These are phyloP conservation scores for Ceratocystis variospora DNA, from an alignment of 2,329 filamentous ascomycete species.

Conservation along the genomic window DNA sequence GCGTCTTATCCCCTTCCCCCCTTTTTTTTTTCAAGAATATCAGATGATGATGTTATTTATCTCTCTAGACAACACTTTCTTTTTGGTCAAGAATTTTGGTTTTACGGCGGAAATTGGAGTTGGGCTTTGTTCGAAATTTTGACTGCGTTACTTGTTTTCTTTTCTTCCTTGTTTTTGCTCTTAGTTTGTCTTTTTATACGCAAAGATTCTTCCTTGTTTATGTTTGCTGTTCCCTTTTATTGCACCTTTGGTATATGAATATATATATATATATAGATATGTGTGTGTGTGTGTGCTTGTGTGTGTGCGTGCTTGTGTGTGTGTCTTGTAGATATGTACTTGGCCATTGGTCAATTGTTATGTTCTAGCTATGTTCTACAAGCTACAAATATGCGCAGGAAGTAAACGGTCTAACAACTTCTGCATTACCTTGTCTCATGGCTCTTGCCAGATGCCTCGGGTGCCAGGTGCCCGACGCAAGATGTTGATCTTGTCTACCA, in stretches of 20 bases:
- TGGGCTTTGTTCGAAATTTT: background rate
- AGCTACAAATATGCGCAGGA: background rate
- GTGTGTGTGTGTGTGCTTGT: too few relatives aligned
- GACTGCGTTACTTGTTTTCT: background rate
- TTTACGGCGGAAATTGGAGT: constrained; percentile 3
- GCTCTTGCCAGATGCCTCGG: constrained; percentile 11
- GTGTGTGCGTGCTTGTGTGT: too few relatives aligned
- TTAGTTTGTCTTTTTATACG: background rate
- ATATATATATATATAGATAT: background rate
- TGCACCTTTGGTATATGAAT: background rate
- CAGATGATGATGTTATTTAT: background rate
- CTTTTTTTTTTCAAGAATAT: too few relatives aligned
- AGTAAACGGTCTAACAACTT: too few relatives aligned
- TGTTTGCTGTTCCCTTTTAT: background rate
- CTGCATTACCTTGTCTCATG: background rate
- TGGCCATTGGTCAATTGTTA: too few relatives aligned
- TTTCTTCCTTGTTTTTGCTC: background rate
- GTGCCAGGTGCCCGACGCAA: constrained; percentile 11
- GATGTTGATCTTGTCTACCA: constrained; percentile 37
- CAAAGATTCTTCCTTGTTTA: background rate
- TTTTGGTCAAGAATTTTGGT: background rate
- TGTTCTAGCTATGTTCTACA: background rate
- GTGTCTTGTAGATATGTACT: too few relatives aligned
- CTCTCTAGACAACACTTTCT: background rate
- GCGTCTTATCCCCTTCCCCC: background rate